Percentiles rank a stretch among this genome's conserved stretches.
Conservation (phyloP, 495 filamentous ascomycete species). For the Talaromyces thailandensis region DNA sequence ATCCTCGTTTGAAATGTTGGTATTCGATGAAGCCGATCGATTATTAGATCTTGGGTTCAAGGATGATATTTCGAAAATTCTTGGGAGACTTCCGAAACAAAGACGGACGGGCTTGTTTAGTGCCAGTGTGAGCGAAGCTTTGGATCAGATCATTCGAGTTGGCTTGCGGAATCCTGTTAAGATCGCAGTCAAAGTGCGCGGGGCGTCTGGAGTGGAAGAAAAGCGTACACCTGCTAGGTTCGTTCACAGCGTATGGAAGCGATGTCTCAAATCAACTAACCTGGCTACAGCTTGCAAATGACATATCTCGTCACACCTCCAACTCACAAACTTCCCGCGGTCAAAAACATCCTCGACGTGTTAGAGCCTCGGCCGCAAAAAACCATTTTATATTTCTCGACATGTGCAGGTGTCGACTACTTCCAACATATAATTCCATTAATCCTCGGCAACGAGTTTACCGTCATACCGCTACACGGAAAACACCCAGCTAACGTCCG, state of each 20-base stretch:
- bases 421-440: conserved; percentile 71
- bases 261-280: conserved; percentile 4
- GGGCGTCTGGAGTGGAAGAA: conserved; percentile 65
- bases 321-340: conserved; percentile 64
- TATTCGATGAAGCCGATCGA: conserved; percentile 91
- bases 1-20: conserved; percentile 80
- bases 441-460: conserved; percentile 45
- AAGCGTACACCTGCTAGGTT: conserved; percentile 74
- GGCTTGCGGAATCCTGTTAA: conserved; percentile 91
- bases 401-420: conserved; percentile 92
- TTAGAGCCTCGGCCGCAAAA: conserved; percentile 65
- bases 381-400: conserved; percentile 90
- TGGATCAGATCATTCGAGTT: conserved; percentile 85
- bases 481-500: conserved; percentile 75
- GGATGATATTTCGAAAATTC: conserved; percentile 76
- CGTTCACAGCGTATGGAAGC: background rate
- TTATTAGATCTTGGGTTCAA: conserved; percentile 94
- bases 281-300: conserved; percentile 61
- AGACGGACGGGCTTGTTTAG: conserved; percentile 89
- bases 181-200: conserved; percentile 82
- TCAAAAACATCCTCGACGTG: conserved; percentile 59
- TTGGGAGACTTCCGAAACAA: conserved; percentile 82
- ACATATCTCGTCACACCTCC: conserved; percentile 70
- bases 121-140: conserved; percentile 83
- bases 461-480: conserved; percentile 75